Evolutionary conservation across 2,329 filamentous ascomycete species (phyloP).

Genomic region (Sarocladium brachiariae): DNA sequence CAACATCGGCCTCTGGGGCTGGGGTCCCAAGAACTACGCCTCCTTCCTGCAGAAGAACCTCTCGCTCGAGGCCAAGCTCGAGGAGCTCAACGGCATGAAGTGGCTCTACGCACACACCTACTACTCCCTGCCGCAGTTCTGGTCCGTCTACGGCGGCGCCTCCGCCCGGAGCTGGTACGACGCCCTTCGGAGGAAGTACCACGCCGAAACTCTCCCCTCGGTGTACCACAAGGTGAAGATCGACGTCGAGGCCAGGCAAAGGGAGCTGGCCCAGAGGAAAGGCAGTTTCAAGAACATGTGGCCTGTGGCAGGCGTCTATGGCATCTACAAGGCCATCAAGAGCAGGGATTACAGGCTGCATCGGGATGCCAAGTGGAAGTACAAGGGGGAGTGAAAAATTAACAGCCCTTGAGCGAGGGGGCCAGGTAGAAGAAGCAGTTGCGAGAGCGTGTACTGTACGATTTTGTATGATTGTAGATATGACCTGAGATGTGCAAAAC

Average conservation of each 20-base stretch:
- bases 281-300: conserved; percentile 39
- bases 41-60: conserved; percentile 66
- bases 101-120: conserved; percentile 86
- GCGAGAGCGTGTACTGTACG: neutral
- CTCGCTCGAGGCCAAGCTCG: conserved; percentile 61
- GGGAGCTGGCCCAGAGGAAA: conserved; percentile 30
- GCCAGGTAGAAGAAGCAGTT: neutral
- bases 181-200: conserved; percentile 53
- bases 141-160: conserved; percentile 49
- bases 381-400: conserved; percentile 27
- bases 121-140: conserved; percentile 68
- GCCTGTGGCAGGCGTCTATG: conserved; percentile 53
- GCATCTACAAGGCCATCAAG: conserved; percentile 51
- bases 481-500: too few relatives aligned
- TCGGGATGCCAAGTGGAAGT: conserved; percentile 47
- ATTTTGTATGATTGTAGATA: neutral
- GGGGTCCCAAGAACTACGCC: conserved; percentile 49
- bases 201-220: conserved; percentile 53
- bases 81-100: conserved; percentile 68
- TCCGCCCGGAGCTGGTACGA: conserved; percentile 48
- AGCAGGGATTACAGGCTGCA: conserved; percentile 51
- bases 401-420: neutral
- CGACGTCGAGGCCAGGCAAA: conserved; percentile 37
- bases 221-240: conserved; percentile 67
- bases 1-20: conserved; percentile 73